These are phyloP conservation scores for Cyclaneusma minus DNA, from an alignment of 2,329 filamentous ascomycete genomes.

Conservation along the genomic window DNA sequence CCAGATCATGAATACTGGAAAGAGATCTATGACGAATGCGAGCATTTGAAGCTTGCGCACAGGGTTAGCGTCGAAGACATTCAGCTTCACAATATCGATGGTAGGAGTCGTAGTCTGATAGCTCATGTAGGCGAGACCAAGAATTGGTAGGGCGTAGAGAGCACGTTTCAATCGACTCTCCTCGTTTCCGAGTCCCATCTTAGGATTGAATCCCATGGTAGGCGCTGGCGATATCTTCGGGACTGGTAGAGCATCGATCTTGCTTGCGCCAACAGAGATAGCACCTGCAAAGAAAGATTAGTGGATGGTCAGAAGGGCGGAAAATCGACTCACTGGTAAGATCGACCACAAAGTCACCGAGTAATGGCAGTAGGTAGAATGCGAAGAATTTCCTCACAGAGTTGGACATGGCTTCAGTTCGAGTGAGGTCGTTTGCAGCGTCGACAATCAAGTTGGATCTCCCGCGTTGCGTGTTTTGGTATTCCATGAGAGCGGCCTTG, in stretches of 20 bases:
- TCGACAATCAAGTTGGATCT: slow-evolving; percentile 10
- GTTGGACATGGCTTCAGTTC: slow-evolving; percentile 9
- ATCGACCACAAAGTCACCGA: slow-evolving; percentile 7
- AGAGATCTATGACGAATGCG: slow-evolving; percentile 14
- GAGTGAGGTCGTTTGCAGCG: slow-evolving; percentile 10
- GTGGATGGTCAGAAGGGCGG: too few species aligned
- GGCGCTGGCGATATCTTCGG: slow-evolving; percentile 11
- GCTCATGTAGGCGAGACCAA: slow-evolving; percentile 3
- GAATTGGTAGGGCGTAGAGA: slow-evolving; percentile 11
- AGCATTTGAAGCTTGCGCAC: slow-evolving; percentile 9
- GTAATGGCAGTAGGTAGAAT: slow-evolving; percentile 7
- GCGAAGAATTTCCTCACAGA: slow-evolving; percentile 8
- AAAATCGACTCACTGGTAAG: not conserved
- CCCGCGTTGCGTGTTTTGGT: slow-evolving; percentile 8
- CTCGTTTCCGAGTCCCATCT: slow-evolving; percentile 12
- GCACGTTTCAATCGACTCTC: slow-evolving; percentile 12
- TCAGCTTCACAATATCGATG: too few species aligned
- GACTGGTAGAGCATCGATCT: slow-evolving; percentile 15
- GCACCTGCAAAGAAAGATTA: slow-evolving; percentile 8
- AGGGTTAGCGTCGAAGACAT: too few species aligned
- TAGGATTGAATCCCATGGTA: slow-evolving; percentile 16
- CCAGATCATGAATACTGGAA: slow-evolving; percentile 15
- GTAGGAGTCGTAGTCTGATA: too few species aligned
- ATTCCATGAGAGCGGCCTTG: slow-evolving; percentile 4
- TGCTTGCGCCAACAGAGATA: slow-evolving; percentile 11